phyloP scores from a whole-genome alignment of 2,329 filamentous ascomycete genomes.

The Penicillium carneum region DNA sequence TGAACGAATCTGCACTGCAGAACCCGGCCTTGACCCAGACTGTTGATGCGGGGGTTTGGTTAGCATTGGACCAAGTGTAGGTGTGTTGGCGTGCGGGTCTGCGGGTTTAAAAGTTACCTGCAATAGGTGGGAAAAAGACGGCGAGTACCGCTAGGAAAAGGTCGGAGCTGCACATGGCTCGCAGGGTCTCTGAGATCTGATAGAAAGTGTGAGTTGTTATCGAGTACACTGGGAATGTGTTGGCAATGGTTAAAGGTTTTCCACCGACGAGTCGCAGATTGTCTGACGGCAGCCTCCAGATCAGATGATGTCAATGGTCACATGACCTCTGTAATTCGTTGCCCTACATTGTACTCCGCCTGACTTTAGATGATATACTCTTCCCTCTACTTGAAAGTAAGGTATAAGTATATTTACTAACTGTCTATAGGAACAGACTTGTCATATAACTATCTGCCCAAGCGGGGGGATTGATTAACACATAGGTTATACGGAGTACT shows the following conservation, averaged over 20 bases:
- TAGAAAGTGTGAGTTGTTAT: constrained; percentile 14
- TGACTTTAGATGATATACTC: not conserved
- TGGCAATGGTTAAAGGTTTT: constrained; percentile 6
- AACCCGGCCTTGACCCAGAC: constrained; percentile 97
- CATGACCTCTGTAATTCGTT: constrained; percentile 5
- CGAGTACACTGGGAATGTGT: not conserved
- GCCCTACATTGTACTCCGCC: not conserved
- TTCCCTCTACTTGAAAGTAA: not conserved
- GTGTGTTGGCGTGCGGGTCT: constrained; percentile 1
- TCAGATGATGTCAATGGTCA: constrained; percentile 30
- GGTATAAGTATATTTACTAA: not conserved
- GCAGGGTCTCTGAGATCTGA: constrained; percentile 16
- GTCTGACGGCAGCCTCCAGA: constrained; percentile 24
- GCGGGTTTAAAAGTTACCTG: constrained; percentile 54
- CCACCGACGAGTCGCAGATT: constrained; percentile 9
- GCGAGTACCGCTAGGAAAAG: constrained; percentile 67
- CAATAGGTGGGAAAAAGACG: constrained; percentile 67
- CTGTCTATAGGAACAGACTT: not conserved
- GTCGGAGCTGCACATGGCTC: constrained; percentile 65
- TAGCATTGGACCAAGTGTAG: constrained; percentile 33
- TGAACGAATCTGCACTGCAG: constrained; percentile 88
- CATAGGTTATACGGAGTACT: not conserved
- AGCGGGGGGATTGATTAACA: constrained; percentile 1
- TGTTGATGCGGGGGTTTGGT: constrained; percentile 48
- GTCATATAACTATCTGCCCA: constrained; percentile 11